phyloP scores from a whole-genome alignment of 768 basidiomycete genomes.

The Daedaleopsis nitida region DNA sequence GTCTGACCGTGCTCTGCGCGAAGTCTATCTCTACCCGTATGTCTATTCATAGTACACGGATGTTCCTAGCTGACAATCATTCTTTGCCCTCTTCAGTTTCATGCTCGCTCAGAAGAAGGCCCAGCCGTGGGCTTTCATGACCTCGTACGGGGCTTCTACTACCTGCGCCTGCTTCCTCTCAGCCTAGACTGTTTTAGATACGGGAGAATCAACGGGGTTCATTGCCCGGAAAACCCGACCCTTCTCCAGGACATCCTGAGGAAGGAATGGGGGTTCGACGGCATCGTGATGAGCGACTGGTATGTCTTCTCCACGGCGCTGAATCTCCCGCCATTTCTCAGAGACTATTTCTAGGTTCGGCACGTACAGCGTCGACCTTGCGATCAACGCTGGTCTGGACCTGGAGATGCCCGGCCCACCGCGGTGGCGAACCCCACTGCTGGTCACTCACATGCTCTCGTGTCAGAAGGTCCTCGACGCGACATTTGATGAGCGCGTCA shows the following conservation, averaged over 20 bases:
- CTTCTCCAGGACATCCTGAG: slow-evolving; percentile 47
- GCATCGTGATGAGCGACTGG: slow-evolving; percentile 52
- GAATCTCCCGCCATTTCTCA: background rate
- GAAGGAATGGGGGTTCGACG: slow-evolving; percentile 51
- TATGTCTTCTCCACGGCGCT: slow-evolving; percentile 18
- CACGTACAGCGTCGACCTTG: slow-evolving; percentile 42
- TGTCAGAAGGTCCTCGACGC: slow-evolving; percentile 50
- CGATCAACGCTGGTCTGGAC: slow-evolving; percentile 50
- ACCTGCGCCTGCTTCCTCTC: slow-evolving; percentile 1
- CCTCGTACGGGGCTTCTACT: slow-evolving; percentile 44
- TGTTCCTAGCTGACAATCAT: background rate
- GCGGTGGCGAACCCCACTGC: slow-evolving; percentile 41
- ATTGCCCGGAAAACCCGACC: slow-evolving; percentile 44
- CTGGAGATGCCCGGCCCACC: slow-evolving; percentile 50
- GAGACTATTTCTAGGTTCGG: slow-evolving; percentile 36
- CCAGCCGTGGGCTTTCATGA: slow-evolving; percentile 68
- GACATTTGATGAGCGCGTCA: slow-evolving; percentile 53
- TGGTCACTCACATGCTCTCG: slow-evolving; percentile 42
- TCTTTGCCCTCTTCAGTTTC: slow-evolving; percentile 42
- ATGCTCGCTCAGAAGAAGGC: slow-evolving; percentile 69
- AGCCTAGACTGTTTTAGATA: slow-evolving; percentile 33
- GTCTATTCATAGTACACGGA: slow-evolving; percentile 22
- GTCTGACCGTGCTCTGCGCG: slow-evolving; percentile 65
- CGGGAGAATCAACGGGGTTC: slow-evolving; percentile 45
- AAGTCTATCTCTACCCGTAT: slow-evolving; percentile 73